A percentile compares a stretch with the other conserved stretches of the same genome.
Evolutionary conservation across 768 basidiomycete species (phyloP).

Genomic region (Boletus tylopilopsis): DNA sequence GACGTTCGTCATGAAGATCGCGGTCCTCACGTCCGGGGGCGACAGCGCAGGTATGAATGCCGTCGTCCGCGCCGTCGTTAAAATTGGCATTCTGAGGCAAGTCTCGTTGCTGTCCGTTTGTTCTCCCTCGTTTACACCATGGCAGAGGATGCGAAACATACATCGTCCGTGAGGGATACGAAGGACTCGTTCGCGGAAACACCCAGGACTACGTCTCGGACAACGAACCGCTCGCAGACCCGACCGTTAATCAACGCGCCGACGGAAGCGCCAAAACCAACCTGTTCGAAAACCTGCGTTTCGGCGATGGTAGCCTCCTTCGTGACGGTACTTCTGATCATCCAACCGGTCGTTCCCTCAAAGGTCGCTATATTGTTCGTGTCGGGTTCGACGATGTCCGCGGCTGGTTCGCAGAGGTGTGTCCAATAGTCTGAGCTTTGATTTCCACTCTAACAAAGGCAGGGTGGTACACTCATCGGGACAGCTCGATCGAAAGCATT

Average conservation of each 20-base stretch:
- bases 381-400: conserved; percentile 99
- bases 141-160: conserved; percentile 87
- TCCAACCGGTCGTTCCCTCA: conserved; percentile 66
- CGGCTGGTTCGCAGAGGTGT: conserved; percentile 87
- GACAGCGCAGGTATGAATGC: conserved; percentile 99
- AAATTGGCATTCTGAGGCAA: conserved; percentile 68
- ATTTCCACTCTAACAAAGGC: neutral
- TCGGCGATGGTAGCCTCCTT: conserved; percentile 75
- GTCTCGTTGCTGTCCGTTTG: too few species aligned
- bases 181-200: conserved; percentile 93
- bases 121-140: too few species aligned
- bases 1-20: too few species aligned
- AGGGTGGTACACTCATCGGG: conserved; percentile 97
- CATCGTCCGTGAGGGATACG: conserved; percentile 97
- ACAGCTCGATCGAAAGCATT: conserved; percentile 85
- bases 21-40: conserved; percentile 92
- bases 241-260: too few species aligned
- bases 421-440: conserved; percentile 23
- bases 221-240: too few species aligned
- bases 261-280: conserved; percentile 4
- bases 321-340: conserved; percentile 82
- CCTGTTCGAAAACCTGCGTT: conserved; percentile 69
- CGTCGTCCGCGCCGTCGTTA: conserved; percentile 53
- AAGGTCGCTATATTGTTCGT: conserved; percentile 88
- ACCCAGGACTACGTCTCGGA: conserved; percentile 25